Evolutionary conservation across 805 yeast species (phyloP), one percentile per base, ranked within the genome.

Genomic region (Vanderwaltozyma polyspora): DNA sequence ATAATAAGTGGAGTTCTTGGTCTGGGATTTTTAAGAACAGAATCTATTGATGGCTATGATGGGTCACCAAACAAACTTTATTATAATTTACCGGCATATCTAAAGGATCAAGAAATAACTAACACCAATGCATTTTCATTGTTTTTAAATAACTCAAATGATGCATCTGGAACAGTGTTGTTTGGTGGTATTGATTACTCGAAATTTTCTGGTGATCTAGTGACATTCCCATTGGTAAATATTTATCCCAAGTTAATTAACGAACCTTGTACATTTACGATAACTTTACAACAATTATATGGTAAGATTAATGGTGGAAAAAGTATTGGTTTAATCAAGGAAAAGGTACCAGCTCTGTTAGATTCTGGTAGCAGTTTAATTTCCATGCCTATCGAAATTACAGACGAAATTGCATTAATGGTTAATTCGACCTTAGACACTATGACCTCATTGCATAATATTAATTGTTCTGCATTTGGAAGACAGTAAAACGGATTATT

Each of bases 111-210:
- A 32, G 80, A 79, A 0, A 47, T 67, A 21, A 76, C 71, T 40
- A 49, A 62, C 25, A 65, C 66, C 32, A 62, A 63, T 17, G 67
- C 71, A 1, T 80, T 76, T 52, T 76, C 85, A 0, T 55, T 80
- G 39, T 76, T 63, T 45, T 61, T 79, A 46, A 67, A 67, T 41
- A 55, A 57, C 5, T 43, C 49, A 13, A 56, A 52, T n/a, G 47
- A 65, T 1, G 38, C 48, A 11, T 39, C 57, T 1, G 81, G 81
- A 1, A 52, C 67, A 5, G 60, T 79, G 14, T 49, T 79, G 33
- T 77, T 79, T 60, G 85, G 86, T 12, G 85, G 75, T 9, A 58
- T 72, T 24, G 85, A 78, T 43, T 62, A 62, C 26, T 60, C 67
- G 21, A 74, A 74, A 49, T 74, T 65, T 50, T 38, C 59, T 1